Evolutionary conservation across 2,329 filamentous ascomycete genomes (phyloP), one percentile per base, ranked within the genome.

Genomic region (Aspergillus pseudoviridinutans): DNA sequence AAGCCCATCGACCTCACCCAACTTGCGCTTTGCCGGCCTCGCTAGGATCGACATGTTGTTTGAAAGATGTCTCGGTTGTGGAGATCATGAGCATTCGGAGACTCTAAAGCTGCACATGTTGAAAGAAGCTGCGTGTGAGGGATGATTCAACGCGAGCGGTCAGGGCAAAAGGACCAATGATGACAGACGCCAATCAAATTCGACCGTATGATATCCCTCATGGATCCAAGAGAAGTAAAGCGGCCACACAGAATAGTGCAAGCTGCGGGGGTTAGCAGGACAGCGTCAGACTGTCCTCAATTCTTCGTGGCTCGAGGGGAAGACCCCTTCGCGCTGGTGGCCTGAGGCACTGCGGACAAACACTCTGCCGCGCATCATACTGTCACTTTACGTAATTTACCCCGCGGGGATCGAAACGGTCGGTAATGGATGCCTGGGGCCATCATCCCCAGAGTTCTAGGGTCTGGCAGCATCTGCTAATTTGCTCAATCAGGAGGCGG

Each of bases 1-100:
- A 17, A 60, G 58, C 24, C 54, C 51, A 17, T 68, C 68, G 22
- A 64, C 53, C 51, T 71, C 65, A 47, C 66, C 60, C 24, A 71
- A 57, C 58, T 71, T 71, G 59, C 71, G 69, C 57, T 74, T 74
- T 25, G 62, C 60, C 27, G 68, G 68, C 42, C 68, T 67, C 51
- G 66, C 66, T 41, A 73, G 60, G 46, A 71, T 62, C 41, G 71
- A 72, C 71, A 73, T 69, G 28, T 35, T 66, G 58, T 55, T 52
- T 55, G 27, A 32, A 35, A 27, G 25, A 3, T 35, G 22, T 20
- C 17, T 32, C 38, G 50, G 29, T 38, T 50, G 53, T 57, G 60
- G 64, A 61, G 51, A 51, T 62, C 58, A 58, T 58, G 42, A 49
- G 54, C 12, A 41, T 46, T 10, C 7, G 29, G 22, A 12, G 47